Conservation (phyloP, 495 filamentous ascomycete species). For the Penicillium daleae region DNA sequence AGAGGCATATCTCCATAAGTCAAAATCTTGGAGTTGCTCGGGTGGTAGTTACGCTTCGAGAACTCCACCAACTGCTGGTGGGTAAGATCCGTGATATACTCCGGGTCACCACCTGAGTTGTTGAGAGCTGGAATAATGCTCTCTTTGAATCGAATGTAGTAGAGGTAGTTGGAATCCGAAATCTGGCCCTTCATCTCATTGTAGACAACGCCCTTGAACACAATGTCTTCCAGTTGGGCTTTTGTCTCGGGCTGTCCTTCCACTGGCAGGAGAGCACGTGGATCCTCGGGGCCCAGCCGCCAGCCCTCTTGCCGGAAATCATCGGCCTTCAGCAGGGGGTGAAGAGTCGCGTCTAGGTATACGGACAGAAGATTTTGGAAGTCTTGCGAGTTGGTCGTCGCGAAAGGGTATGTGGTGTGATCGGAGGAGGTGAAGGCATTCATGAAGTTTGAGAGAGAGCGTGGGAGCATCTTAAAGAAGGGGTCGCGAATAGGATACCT, state of each 20-base stretch:
- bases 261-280: constrained; percentile 53
- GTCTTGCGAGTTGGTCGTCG: constrained; percentile 94
- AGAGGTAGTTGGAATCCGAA: constrained; percentile 95
- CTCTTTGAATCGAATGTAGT: constrained; percentile 91
- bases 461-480: constrained; percentile 99
- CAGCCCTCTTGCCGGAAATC: constrained; percentile 97
- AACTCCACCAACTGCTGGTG: constrained; percentile 84
- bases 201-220: constrained; percentile 99
- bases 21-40: constrained; percentile 91
- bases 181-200: constrained; percentile 99
- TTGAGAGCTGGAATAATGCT: constrained; percentile 91
- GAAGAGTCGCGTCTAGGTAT: constrained; percentile 91
- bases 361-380: constrained; percentile 96
- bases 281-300: constrained; percentile 92
- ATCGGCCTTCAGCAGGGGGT: constrained; percentile 82
- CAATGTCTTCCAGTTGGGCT: constrained; percentile 54
- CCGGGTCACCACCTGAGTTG: constrained; percentile 94
- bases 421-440: constrained; percentile 96
- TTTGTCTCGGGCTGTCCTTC: constrained; percentile 41
- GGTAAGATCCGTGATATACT: constrained; percentile 93
- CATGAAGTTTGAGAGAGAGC: constrained; percentile 98
- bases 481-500: constrained; percentile 96
- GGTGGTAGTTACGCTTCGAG: constrained; percentile 91
- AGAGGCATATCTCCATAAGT: constrained; percentile 96
- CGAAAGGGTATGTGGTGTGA: constrained; percentile 97